Evolutionary conservation across 208 protist genomes (phyloP).

Genomic region (Crithidia acanthocephali): DNA sequence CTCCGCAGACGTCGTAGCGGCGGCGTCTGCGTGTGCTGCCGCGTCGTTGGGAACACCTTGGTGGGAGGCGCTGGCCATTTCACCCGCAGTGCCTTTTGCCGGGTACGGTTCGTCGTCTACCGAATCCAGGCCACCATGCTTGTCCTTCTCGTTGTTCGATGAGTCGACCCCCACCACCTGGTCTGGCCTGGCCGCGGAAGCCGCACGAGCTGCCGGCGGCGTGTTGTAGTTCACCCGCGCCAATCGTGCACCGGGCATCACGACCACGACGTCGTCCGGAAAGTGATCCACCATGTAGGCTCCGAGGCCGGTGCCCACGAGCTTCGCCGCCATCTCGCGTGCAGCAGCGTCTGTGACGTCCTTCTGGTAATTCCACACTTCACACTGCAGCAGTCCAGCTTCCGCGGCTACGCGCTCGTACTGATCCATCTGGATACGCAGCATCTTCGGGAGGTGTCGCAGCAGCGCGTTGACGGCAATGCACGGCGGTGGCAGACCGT

Average conservation of each 20-base stretch:
- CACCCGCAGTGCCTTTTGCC: too few relatives aligned
- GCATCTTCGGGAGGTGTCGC: neutral
- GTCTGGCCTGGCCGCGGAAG: too few relatives aligned
- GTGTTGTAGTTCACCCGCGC: neutral
- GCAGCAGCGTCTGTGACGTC: neutral
- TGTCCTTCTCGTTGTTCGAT: too few relatives aligned
- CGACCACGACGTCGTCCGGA: slow-evolving; percentile 5
- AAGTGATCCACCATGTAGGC: slow-evolving; percentile 16
- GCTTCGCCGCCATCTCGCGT: neutral
- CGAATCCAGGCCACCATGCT: too few relatives aligned
- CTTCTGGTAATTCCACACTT: neutral
- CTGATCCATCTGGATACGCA: neutral
- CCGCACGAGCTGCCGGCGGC: too few relatives aligned
- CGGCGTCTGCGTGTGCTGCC: too few relatives aligned
- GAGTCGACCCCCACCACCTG: too few relatives aligned
- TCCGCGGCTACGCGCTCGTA: neutral
- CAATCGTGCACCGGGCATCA: slow-evolving; percentile 11
- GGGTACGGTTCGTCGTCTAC: too few relatives aligned
- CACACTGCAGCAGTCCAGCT: neutral
- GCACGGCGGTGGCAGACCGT: neutral
- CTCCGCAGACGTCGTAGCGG: neutral
- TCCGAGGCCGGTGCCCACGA: neutral
- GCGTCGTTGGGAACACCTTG: too few relatives aligned
- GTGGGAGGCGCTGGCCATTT: too few relatives aligned
- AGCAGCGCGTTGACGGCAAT: neutral